These are phyloP conservation scores for Fonsecaea nubica DNA, from an alignment of 2,329 filamentous ascomycete genomes.

Conservation along the genomic window DNA sequence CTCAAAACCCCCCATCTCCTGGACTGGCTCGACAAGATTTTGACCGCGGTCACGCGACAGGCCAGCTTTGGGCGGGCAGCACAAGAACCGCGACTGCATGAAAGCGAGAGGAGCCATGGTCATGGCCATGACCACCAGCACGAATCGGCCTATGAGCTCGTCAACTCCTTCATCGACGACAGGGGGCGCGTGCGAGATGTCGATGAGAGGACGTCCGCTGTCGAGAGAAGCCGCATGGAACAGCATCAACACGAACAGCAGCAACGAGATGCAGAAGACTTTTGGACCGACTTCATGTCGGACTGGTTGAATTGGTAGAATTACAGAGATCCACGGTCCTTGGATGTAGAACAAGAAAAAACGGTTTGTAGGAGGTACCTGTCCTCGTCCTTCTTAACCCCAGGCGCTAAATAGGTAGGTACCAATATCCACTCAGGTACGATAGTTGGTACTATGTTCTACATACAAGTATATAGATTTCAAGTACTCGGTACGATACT, in stretches of 20 bases:
- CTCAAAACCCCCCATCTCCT: constrained; percentile 16
- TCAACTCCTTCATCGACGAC: constrained; percentile 30
- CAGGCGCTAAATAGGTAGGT: too few species aligned
- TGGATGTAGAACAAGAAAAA: too few species aligned
- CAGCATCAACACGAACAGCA: too few species aligned
- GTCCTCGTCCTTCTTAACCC: too few species aligned
- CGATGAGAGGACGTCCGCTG: neutral
- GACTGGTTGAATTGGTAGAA: constrained; percentile 32
- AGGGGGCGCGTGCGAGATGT: neutral
- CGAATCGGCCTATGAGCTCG: constrained; percentile 29
- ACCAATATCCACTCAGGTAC: too few species aligned
- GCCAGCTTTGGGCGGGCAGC: neutral
- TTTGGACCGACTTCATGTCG: constrained; percentile 34
- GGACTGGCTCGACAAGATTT: constrained; percentile 28
- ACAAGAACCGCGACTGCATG: neutral
- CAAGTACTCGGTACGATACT: too few species aligned
- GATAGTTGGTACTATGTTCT: too few species aligned
- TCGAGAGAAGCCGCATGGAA: neutral
- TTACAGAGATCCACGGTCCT: too few species aligned
- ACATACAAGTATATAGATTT: too few species aligned
- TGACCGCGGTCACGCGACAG: constrained; percentile 19
- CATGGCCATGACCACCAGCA: neutral
- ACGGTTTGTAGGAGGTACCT: too few species aligned
- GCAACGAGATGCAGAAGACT: constrained; percentile 7
- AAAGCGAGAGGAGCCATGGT: neutral